Base-by-base conservation (phyloP, 495 filamentous ascomycete species). In the Filosporella fistucella region DNA sequence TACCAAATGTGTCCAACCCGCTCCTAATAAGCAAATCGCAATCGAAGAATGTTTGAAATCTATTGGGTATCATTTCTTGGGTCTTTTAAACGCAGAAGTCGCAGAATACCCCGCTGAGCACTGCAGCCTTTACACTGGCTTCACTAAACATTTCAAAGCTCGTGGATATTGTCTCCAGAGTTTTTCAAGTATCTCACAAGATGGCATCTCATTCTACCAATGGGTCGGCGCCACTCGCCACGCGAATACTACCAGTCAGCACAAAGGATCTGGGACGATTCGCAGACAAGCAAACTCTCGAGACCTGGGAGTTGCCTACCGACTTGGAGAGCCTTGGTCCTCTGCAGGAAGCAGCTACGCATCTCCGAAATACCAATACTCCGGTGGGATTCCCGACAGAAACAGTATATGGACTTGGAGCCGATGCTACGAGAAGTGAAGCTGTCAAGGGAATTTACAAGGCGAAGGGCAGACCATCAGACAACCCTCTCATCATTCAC, bases 331-430 rank as follows among this genome's bases (percentile, higher is more conserved):
- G 25, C 13, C 39, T 60, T 16, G 43, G 34, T 18, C 30, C 46
- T 32, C 45, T 60, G 13, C 29, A 39, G 42, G 38, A 52, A 26
- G 58, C 58, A 29, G 58, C 58, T 5, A n/a, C 18, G 16, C 47
- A 49, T 18, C 51, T 60, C 3, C 41, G 50, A 20, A 21, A 39
- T 18, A 55, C 35, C 21, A 47, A 39, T 21, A 55, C 54, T 34
- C 90, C 91, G 14, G 87, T 99, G 33, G 94, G 88, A 8, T 99
- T 99, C 62, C 94, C 93, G 4, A 99, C 94, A 0, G 93, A 99
- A 67, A 99, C 93, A 5, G 93, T 99, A 9, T 99, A 99, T 64
- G 93, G 93, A 2, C 75, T 99, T 12, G 93, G 90, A 39, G 93
- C 91, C 16, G 93, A 97, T 70, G 94, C 93, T 5, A 96, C 90